Evolutionary conservation across 1,284 basidiomycete species (phyloP).

Genomic region (Pterulicium gracile): DNA sequence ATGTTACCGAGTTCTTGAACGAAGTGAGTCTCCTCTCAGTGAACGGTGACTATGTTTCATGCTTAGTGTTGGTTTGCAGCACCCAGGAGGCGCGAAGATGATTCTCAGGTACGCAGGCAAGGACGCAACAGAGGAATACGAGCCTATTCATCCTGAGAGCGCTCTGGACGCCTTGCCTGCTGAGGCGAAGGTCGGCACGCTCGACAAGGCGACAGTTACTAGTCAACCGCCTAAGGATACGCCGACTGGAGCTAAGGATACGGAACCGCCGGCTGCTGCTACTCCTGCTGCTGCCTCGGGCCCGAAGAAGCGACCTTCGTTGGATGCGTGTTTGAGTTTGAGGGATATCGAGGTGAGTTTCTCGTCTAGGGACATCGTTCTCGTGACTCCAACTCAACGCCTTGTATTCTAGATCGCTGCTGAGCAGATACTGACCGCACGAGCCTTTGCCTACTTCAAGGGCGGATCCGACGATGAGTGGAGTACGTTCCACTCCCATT

Average conservation of each 20-base stretch:
- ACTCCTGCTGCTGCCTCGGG: background rate
- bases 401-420: background rate
- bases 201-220: conserved; percentile 22
- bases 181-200: conserved; percentile 25
- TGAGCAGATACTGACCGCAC: background rate
- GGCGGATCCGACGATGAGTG: background rate
- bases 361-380: too few relatives aligned
- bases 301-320: background rate
- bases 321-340: background rate
- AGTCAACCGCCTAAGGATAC: background rate
- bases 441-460: conserved; percentile 2
- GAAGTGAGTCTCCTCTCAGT: too few relatives aligned
- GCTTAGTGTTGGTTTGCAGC: conserved; percentile 10
- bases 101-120: conserved; percentile 33
- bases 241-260: background rate
- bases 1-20: background rate
- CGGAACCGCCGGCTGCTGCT: background rate
- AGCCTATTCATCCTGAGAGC: conserved; percentile 19
- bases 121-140: conserved; percentile 25
- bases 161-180: conserved; percentile 17
- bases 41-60: too few relatives aligned
- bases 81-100: conserved; percentile 32
- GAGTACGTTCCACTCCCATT: background rate
- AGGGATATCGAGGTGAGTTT: background rate
- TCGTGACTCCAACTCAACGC: too few relatives aligned